These are phyloP conservation scores for Syzygium malaccense DNA, from an alignment of 441 rosid species.

Conservation along the genomic window DNA sequence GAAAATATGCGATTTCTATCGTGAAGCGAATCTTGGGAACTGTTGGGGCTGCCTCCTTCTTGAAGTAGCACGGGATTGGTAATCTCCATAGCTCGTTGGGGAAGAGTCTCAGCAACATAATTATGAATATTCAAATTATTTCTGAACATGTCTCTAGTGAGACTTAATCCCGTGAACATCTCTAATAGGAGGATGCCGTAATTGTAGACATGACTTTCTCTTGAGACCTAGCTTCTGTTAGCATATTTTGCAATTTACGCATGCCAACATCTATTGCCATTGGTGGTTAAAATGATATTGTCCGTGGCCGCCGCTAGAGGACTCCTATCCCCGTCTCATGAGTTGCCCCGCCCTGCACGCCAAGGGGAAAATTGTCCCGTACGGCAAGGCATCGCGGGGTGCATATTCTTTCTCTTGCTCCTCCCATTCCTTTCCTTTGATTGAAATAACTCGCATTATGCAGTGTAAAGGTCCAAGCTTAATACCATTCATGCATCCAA, in stretches of 20 bases:
- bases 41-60: background rate
- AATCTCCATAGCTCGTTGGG: background rate
- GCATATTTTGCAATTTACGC: background rate
- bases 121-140: background rate
- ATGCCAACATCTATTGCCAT: too few species aligned
- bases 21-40: background rate
- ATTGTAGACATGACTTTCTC: background rate
- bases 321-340: background rate
- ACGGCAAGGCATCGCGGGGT: fast-evolving
- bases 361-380: background rate
- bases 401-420: background rate
- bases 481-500: too few species aligned
- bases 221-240: fast-evolving
- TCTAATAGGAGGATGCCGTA: background rate
- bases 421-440: background rate
- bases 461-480: too few species aligned
- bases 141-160: background rate
- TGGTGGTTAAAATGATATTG: too few species aligned
- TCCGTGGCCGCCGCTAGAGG: fast-evolving
- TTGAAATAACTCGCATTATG: background rate
- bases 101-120: background rate
- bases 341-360: background rate
- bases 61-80: background rate
- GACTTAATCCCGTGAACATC: background rate
- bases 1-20: background rate